Evolutionary conservation across 192 early-diverging fungal species (phyloP).

Genomic region (Gonapodya prolifera): DNA sequence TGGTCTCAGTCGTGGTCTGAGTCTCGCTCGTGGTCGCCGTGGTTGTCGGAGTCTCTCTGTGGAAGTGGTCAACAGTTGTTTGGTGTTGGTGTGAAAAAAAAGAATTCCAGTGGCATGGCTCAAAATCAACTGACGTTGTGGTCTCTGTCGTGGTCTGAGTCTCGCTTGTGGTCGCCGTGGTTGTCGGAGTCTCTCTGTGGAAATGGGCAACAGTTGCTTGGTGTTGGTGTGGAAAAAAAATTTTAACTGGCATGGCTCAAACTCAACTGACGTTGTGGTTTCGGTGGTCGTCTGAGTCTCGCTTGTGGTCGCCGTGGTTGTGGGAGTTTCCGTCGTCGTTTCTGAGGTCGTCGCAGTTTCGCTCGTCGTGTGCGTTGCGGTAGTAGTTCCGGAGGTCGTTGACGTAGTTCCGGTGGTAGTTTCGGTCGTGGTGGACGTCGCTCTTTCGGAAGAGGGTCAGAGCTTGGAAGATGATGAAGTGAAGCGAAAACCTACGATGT

Average conservation of each 20-base stretch:
- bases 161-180: background rate
- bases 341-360: background rate
- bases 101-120: too few species aligned
- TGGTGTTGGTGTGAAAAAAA: too few species aligned
- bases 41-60: too few species aligned
- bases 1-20: too few species aligned
- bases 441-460: too few species aligned
- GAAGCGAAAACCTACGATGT: background rate
- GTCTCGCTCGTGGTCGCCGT: too few species aligned
- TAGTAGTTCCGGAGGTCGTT: background rate
- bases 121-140: too few species aligned
- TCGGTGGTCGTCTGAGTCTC: background rate
- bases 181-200: background rate
- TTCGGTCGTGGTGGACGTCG: background rate
- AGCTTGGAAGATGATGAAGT: background rate
- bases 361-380: background rate
- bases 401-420: background rate
- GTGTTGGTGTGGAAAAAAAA: too few species aligned
- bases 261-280: too few species aligned
- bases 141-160: background rate
- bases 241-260: too few species aligned
- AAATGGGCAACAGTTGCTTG: too few species aligned
- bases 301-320: background rate
- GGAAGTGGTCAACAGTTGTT: too few species aligned
- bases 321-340: background rate